Percentiles rank a stretch among this genome's conserved stretches.
Evolutionary conservation across 371 early-diverging fungal genomes (phyloP).

Genomic region (Mucor ambiguus): DNA sequence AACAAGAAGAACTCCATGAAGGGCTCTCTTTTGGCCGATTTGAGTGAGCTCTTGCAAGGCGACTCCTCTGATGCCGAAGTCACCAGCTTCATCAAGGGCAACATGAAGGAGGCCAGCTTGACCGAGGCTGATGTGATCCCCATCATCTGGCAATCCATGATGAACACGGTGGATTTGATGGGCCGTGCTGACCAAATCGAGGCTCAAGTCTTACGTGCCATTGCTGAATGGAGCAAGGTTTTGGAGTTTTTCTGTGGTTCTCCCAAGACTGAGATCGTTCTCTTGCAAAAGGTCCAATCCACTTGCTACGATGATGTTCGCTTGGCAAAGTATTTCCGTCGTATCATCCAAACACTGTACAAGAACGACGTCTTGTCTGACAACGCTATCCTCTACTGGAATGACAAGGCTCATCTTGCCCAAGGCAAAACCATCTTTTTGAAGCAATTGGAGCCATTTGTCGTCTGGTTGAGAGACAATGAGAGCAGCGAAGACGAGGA

Average conservation of each 20-base stretch:
- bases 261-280: conserved; percentile 83
- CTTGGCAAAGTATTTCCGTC: conserved; percentile 83
- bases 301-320: conserved; percentile 89
- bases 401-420: conserved; percentile 84
- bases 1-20: conserved; percentile 71
- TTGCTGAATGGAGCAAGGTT: conserved; percentile 69
- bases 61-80: conserved; percentile 62
- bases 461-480: conserved; percentile 79
- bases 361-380: conserved; percentile 89
- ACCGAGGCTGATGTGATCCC: conserved; percentile 75
- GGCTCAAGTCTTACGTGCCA: conserved; percentile 66
- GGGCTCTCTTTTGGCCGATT: conserved; percentile 59
- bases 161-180: conserved; percentile 77
- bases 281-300: conserved; percentile 82
- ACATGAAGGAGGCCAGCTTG: conserved; percentile 75
- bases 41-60: conserved; percentile 64
- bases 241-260: conserved; percentile 75
- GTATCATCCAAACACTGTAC: conserved; percentile 82
- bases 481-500: conserved; percentile 80
- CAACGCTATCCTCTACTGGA: conserved; percentile 91
- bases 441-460: conserved; percentile 91
- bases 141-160: conserved; percentile 82
- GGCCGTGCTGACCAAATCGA: conserved; percentile 86
- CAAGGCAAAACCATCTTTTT: conserved; percentile 88
- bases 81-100: conserved; percentile 62